Evolutionary conservation across 2,329 filamentous ascomycete species (phyloP).

Genomic region (Leptographium galeiforme): DNA sequence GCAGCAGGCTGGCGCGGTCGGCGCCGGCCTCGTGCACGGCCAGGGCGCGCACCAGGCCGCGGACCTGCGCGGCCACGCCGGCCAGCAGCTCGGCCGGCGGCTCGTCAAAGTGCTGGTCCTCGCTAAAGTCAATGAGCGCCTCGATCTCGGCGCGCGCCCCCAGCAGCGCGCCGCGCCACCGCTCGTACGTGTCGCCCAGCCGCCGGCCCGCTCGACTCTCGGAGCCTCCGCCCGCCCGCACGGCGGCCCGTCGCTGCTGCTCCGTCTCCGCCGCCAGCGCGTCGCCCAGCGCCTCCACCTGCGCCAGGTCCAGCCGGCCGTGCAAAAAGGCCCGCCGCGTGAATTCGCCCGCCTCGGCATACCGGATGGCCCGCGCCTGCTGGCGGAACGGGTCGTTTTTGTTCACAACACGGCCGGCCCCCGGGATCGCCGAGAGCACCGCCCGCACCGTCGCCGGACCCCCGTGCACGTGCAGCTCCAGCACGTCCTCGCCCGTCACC

Average conservation of each 20-base stretch:
- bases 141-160: slow-evolving; percentile 82
- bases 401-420: too few species aligned
- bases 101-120: slow-evolving; percentile 95
- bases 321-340: slow-evolving; percentile 87
- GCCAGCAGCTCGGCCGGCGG: slow-evolving; percentile 57
- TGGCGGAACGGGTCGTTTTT: neutral
- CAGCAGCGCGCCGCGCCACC: slow-evolving; percentile 65
- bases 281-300: slow-evolving; percentile 57
- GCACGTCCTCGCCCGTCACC: slow-evolving; percentile 81
- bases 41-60: slow-evolving; percentile 47
- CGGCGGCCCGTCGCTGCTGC: slow-evolving; percentile 77
- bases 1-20: slow-evolving; percentile 67
- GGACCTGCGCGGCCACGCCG: slow-evolving; percentile 55
- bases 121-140: slow-evolving; percentile 90
- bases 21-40: slow-evolving; percentile 60
- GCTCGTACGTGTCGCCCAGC: slow-evolving; percentile 65
- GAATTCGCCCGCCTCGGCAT: slow-evolving; percentile 92
- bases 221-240: slow-evolving; percentile 57
- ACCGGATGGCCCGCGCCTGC: slow-evolving; percentile 42
- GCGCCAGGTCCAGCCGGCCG: slow-evolving; percentile 69
- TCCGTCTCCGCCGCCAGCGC: slow-evolving; percentile 64
- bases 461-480: slow-evolving; percentile 92
- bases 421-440: slow-evolving; percentile 63
- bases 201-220: slow-evolving; percentile 35
- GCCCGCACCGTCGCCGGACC: slow-evolving; percentile 80